A percentile compares a stretch with the other conserved stretches of the same genome.
Conservation (phyloP, 331 rosid species). For the Saraca asoca region DNA sequence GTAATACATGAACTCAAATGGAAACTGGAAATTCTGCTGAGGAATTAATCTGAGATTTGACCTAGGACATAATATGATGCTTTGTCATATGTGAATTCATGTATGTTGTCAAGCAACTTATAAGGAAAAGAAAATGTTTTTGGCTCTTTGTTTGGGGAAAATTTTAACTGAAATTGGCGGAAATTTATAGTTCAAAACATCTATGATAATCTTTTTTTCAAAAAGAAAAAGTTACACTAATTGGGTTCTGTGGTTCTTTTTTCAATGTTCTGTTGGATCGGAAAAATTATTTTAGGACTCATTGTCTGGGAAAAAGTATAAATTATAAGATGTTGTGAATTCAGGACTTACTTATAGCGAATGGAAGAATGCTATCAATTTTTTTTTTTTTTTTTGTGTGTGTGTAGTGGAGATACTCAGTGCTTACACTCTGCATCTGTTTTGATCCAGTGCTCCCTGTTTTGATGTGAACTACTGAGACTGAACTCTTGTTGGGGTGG, state of each 20-base stretch:
- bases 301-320: neutral
- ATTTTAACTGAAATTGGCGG: neutral
- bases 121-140: neutral
- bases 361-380: conserved; percentile 15
- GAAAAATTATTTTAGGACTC: neutral
- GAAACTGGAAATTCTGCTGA: conserved; percentile 3
- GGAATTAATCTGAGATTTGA: conserved; percentile 23
- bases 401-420: conserved; percentile 26
- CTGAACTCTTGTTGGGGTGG: conserved; percentile 43
- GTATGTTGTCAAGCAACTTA: neutral
- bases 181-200: too few relatives aligned
- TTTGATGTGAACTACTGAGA: conserved; percentile 48
- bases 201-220: too few relatives aligned
- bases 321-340: neutral
- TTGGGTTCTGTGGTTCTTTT: conserved; percentile 7
- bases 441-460: conserved; percentile 85
- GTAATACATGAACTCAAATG: conserved; percentile 19
- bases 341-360: conserved; percentile 4
- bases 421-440: conserved; percentile 93
- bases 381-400: neutral
- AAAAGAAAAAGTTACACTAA: neutral
- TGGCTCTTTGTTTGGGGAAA: neutral
- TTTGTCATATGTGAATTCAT: too few relatives aligned
- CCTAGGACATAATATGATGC: conserved; percentile 2
- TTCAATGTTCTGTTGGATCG: conserved; percentile 10